phyloP scores from a whole-genome alignment of 2,329 filamentous ascomycete species.

The Colletotrichum chrysophilum region DNA sequence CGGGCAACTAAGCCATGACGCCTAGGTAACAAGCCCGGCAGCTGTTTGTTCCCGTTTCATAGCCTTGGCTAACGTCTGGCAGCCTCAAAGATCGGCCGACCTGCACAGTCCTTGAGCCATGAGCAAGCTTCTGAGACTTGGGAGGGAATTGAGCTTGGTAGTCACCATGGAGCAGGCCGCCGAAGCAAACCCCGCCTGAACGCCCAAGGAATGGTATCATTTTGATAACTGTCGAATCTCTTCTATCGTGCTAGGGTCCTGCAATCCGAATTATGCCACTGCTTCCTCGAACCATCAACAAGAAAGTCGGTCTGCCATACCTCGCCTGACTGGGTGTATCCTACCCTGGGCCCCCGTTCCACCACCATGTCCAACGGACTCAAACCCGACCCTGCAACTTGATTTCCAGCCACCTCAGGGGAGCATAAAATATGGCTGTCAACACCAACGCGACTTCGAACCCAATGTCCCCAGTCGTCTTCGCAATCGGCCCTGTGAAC shows the following conservation, averaged over 20 bases:
- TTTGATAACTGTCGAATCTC: not conserved
- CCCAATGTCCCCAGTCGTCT: slow-evolving; percentile 48
- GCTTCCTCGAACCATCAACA: not conserved
- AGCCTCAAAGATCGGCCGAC: not conserved
- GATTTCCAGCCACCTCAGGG: slow-evolving; percentile 41
- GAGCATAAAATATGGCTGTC: slow-evolving; percentile 44
- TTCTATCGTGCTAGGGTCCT: not conserved
- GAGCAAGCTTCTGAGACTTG: not conserved
- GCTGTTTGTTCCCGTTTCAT: not conserved
- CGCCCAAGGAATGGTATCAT: slow-evolving; percentile 1
- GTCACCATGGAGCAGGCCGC: slow-evolving; percentile 3
- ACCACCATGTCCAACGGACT: not conserved
- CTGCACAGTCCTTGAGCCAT: not conserved
- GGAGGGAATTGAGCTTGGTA: not conserved
- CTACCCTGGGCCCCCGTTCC: not conserved
- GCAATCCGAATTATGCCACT: not conserved
- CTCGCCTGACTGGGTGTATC: not conserved
- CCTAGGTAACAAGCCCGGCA: not conserved
- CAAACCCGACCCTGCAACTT: slow-evolving; percentile 32
- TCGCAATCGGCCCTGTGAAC: slow-evolving; percentile 48
- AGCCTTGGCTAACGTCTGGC: not conserved
- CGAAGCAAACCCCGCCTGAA: not conserved
- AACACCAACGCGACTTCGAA: slow-evolving; percentile 50
- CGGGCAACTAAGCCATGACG: slow-evolving; percentile 57
- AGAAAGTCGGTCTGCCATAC: slow-evolving; percentile 15